Conservation (phyloP, 805 yeast species). For the Groenewaldozyma tartarivorans region DNA sequence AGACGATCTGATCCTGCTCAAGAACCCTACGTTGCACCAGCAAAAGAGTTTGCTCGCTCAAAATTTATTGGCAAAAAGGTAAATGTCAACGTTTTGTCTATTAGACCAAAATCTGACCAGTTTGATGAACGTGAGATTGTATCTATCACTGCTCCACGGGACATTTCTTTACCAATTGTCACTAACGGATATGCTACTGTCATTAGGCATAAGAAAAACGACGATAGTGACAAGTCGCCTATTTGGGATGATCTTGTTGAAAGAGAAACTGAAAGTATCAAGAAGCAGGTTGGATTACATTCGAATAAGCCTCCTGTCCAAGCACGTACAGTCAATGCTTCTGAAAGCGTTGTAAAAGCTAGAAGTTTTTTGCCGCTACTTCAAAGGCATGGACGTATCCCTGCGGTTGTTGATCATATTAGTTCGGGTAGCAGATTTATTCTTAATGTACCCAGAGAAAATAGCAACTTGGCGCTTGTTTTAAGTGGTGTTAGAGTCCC, state of each 20-base stretch:
- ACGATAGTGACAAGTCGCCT: slow-evolving; percentile 53
- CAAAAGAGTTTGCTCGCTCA: slow-evolving; percentile 67
- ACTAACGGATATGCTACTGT: slow-evolving; percentile 68
- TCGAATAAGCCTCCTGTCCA: slow-evolving; percentile 47
- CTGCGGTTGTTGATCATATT: slow-evolving; percentile 66
- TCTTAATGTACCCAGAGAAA: slow-evolving; percentile 61
- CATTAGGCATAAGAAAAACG: slow-evolving; percentile 65
- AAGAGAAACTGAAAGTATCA: slow-evolving; percentile 51
- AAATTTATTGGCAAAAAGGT: slow-evolving; percentile 63
- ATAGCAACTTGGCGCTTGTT: slow-evolving; percentile 56
- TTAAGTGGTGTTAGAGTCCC: slow-evolving; percentile 61
- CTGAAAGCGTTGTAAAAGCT: slow-evolving; percentile 64
- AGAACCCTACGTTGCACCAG: slow-evolving; percentile 49
- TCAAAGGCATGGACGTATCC: slow-evolving; percentile 51
- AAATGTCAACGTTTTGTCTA: slow-evolving; percentile 50
- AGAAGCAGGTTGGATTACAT: slow-evolving; percentile 52
- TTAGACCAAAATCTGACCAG: slow-evolving; percentile 50
- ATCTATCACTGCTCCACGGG: slow-evolving; percentile 45
- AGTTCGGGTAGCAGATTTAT: slow-evolving; percentile 60
- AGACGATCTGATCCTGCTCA: slow-evolving; percentile 48
- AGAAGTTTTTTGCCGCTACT: slow-evolving; percentile 64
- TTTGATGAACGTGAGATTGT: slow-evolving; percentile 61
- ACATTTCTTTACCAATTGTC: slow-evolving; percentile 54
- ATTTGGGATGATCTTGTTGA: slow-evolving; percentile 73
- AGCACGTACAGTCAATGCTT: slow-evolving; percentile 66